phyloP scores from a whole-genome alignment of 768 basidiomycete genomes.

The Russula griseocarnosa region DNA sequence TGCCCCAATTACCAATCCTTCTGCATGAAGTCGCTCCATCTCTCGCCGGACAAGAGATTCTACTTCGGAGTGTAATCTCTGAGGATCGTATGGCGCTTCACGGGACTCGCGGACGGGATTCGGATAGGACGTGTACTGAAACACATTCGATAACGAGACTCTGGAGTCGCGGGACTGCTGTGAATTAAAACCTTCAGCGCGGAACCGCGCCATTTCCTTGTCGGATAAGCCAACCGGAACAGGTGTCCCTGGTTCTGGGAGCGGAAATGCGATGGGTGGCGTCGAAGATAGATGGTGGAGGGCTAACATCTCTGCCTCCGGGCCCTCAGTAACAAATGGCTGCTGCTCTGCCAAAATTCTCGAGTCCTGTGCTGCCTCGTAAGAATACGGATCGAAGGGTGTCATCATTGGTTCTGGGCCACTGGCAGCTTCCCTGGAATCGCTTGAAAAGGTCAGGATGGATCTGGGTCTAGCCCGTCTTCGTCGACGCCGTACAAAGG shows the following conservation, averaged over 20 bases:
- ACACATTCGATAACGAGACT: not conserved
- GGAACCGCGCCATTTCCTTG: slow-evolving; percentile 20
- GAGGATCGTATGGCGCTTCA: not conserved
- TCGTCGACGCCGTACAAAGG: slow-evolving; percentile 16
- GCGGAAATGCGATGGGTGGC: not conserved
- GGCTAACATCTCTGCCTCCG: not conserved
- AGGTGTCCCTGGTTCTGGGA: not conserved
- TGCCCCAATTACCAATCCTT: slow-evolving; percentile 14
- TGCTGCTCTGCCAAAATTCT: not conserved
- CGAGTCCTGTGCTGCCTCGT: not conserved
- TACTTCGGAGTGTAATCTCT: slow-evolving; percentile 29
- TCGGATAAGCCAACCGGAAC: slow-evolving; percentile 4
- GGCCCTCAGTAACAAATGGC: not conserved
- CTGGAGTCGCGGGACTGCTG: not conserved
- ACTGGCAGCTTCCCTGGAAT: not conserved
- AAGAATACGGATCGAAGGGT: not conserved
- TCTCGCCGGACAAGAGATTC: slow-evolving; percentile 30
- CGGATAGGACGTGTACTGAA: not conserved
- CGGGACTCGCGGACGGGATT: not conserved
- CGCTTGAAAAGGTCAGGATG: not conserved
- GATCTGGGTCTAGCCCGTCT: not conserved
- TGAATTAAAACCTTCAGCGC: not conserved
- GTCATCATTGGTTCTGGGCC: not conserved
- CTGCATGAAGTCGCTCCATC: slow-evolving; percentile 31
- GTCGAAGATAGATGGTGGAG: not conserved